Base-by-base conservation (phyloP, 2,329 filamentous ascomycete genomes). In the Fusarium xyrophilum region DNA sequence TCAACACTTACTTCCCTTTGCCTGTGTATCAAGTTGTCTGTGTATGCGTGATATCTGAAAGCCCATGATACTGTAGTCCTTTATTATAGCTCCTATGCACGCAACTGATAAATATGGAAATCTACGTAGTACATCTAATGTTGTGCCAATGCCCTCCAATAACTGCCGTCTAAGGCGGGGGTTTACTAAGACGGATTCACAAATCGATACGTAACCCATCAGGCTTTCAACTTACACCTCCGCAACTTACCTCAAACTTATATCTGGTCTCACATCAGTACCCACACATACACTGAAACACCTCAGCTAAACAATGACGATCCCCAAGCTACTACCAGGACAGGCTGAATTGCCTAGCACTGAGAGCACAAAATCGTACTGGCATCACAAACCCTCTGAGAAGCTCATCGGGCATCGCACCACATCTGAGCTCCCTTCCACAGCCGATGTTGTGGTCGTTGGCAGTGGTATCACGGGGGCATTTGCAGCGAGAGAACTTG, bases 391-490 rank as follows among this genome's bases (percentile, higher is more conserved):
- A 62, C 90, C 90, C 0, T 91, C 89, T 6, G 74, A 83, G 54
- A 82, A 84, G 60, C 83, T 95, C 8, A 78, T 88, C 0, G 88
- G 88, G n/a, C 89, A 93, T 73, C 85, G 87, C 19, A 89, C 90
- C 0, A 93, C 91, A 1, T 73, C 81, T 2, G 79, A 86, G 10
- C 80, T 94, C 25, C 91, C 92, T 2, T 71, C 77, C 5, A 79
- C 82, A 46, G 88, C 89, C 0, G 91, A 93, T 76, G 84, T 92
- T 6, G 85, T 93, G 7, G 84, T 95, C 27, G 82, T 95, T 7
- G 92, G 92, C 39, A 92, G 87, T 73, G 92, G 92, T 27, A 91
- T 95, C 71, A 91, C 91, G 4, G 92, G 91, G n/a, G 81, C 88
- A 2, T 91, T 90, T 77, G 89, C 88, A 1, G 90, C 90, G 6